Conservation (phyloP, 2,329 filamentous ascomycete genomes). For the Fusarium irregulare region DNA sequence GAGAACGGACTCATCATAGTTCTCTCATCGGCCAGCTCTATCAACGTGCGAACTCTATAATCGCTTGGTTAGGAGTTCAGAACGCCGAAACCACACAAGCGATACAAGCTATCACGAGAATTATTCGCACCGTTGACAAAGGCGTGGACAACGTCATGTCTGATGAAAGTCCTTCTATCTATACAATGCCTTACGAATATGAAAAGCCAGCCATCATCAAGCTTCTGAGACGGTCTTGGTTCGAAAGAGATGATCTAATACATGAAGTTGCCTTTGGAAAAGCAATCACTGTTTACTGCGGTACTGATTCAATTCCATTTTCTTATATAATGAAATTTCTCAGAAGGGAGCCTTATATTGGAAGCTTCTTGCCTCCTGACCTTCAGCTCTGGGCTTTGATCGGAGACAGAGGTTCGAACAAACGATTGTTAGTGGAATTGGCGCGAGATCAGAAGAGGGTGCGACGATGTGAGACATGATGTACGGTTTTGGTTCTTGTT, state of each 20-base stretch:
- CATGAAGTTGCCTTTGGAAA: neutral
- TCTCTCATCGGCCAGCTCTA: neutral
- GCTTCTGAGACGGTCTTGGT: conserved; percentile 1
- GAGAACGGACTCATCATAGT: neutral
- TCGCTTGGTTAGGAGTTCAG: neutral
- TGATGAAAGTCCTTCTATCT: neutral
- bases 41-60: neutral
- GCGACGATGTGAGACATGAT: neutral
- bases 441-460: neutral
- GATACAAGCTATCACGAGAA: neutral
- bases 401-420: neutral
- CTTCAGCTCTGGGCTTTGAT: neutral
- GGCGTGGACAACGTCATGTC: neutral
- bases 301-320: neutral
- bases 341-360: accelerated
- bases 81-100: neutral
- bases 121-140: neutral
- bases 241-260: neutral
- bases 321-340: neutral
- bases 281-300: conserved; percentile 13
- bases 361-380: neutral
- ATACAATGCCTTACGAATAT: accelerated
- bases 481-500: too few relatives aligned
- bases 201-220: neutral
- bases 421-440: neutral